A percentile compares a stretch with the other conserved stretches of the same genome.
Evolutionary conservation across 257 asterid genomes (phyloP).

Genomic region (Euphrasia confusa): DNA sequence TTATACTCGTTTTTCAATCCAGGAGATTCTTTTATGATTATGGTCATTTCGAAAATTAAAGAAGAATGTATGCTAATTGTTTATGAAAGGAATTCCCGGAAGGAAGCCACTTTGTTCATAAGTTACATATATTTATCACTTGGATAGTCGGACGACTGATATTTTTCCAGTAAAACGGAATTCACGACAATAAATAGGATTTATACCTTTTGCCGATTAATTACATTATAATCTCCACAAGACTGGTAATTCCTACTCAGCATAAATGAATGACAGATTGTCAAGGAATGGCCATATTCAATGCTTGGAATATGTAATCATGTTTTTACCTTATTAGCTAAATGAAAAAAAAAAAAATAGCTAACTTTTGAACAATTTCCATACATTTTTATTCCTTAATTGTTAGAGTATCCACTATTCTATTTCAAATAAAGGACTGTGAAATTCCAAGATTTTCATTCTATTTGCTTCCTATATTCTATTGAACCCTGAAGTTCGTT

Average conservation of each 20-base stretch:
- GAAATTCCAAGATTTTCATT: conserved; percentile 22
- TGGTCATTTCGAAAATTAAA: too few species aligned
- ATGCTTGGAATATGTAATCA: conserved; percentile 7
- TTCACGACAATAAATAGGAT: conserved; percentile 7
- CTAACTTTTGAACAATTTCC: conserved; percentile 24
- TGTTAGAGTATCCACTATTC: conserved; percentile 14
- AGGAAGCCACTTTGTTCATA: neutral
- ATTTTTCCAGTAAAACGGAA: neutral
- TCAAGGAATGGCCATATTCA: too few species aligned
- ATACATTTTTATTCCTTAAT: conserved; percentile 23
- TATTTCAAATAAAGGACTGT: conserved; percentile 23
- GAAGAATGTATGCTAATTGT: neutral
- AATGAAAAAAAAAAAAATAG: conserved; percentile 14
- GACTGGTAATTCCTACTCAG: conserved; percentile 19
- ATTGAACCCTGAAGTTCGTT: conserved; percentile 6
- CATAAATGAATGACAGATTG: conserved; percentile 23
- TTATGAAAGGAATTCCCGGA: neutral
- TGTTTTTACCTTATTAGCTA: conserved; percentile 22
- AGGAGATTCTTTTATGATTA: too few species aligned
- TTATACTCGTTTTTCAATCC: too few species aligned
- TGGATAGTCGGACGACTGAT: neutral
- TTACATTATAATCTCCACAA: conserved; percentile 5
- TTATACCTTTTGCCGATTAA: conserved; percentile 9
- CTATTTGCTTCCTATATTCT: conserved; percentile 18
- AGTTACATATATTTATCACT: neutral